Evolutionary conservation across 139 green algal species (phyloP).

Genomic region (Micractinium sp.): DNA sequence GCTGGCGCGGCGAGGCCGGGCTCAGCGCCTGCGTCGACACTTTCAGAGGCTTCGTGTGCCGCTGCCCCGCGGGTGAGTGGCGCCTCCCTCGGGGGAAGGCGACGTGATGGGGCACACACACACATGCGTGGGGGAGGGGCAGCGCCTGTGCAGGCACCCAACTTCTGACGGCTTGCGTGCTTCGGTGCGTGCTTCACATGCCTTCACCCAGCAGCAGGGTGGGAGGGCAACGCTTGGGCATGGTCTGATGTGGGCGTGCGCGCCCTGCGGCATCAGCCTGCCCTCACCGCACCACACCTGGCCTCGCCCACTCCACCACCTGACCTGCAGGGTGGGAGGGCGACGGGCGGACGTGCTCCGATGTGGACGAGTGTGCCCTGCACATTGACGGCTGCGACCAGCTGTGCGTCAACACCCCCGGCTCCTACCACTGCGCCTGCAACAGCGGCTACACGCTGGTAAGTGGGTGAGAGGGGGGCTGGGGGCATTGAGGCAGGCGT

Average conservation of each 20-base stretch:
- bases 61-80: constrained; percentile 16
- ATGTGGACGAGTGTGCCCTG: constrained; percentile 65
- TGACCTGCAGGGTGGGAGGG: constrained; percentile 47
- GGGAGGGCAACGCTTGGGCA: no score
- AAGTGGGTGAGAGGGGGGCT: background rate
- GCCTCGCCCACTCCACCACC: background rate
- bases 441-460: constrained; percentile 50
- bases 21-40: constrained; percentile 73
- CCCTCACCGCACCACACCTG: no score
- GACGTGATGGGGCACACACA: no score
- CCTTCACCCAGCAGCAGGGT: no score
- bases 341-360: constrained; percentile 51
- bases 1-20: constrained; percentile 50
- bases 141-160: no score
- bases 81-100: no score
- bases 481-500: background rate
- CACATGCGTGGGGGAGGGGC: no score
- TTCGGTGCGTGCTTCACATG: no score
- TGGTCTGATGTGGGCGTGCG: no score
- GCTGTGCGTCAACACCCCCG: constrained; percentile 48
- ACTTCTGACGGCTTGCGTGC: no score
- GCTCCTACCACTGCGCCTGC: constrained; percentile 52
- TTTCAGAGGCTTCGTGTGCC: constrained; percentile 74
- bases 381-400: constrained; percentile 49
- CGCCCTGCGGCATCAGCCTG: background rate